Evolutionary conservation across 2,329 filamentous ascomycete species (phyloP), one percentile per base, ranked within the genome.

Genomic region (Ophiosphaerella narmari): DNA sequence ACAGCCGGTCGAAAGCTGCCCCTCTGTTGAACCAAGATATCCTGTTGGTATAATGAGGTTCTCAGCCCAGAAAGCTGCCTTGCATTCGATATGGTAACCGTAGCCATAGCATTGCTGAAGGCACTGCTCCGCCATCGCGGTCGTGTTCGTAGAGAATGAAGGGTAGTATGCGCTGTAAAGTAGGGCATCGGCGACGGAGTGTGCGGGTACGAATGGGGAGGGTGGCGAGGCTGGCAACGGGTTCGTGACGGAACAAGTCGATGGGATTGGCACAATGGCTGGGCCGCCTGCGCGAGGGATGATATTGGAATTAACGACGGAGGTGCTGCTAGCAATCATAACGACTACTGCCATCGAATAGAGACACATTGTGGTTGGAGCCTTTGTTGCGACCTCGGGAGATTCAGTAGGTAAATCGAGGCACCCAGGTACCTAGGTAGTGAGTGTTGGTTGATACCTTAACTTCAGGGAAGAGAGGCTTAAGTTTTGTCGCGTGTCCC

Each of bases 21-120:
- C 73, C 1, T 68, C 69, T 6, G 56, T 33, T 2, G 59, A 57
- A 5, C 70, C 72, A 39, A 66, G 68, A 37, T 69, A 74, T 2
- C 65, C 66, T n/a, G 60, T 50, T 7, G 74, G 74, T 7, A 66
- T 60, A 12, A 57, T 54, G n/a, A 75, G 59, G n/a, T 73, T 65
- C 40, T 75, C 63, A 1, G 68, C 73, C 63, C 74, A 67, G 26
- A 67, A 71, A 2, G 66, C 70, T 7, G 62, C 61, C 47, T 70
- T 68, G 60, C 75, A 77, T 34, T 70, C 55, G 8, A 54, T 56
- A n/a, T 50, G 50, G 35, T 66, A 57, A 9, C 74, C 74, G 39
- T 71, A 73, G 11, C 74, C 74, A 46, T 76, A 72, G 59, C 75
- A 77, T 52, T 76, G 74, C 51, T 75, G 45, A 3, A 71, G 61